These are phyloP conservation scores for Anthostomella pinea DNA, from an alignment of 2,329 filamentous ascomycete species.

Conservation along the genomic window DNA sequence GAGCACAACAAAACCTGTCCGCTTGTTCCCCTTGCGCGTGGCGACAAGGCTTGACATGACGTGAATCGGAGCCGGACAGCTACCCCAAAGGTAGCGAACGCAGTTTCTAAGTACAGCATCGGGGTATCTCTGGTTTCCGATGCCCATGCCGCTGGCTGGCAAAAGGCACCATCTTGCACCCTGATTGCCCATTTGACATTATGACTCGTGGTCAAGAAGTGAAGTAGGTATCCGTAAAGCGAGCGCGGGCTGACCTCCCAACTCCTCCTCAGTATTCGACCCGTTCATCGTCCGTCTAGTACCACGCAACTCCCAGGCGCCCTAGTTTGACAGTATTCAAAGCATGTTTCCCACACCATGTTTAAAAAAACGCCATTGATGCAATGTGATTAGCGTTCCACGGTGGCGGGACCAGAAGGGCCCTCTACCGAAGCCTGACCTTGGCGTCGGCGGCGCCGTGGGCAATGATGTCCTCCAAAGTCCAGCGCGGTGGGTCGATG, in stretches of 20 bases:
- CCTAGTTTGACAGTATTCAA: slow-evolving; percentile 25
- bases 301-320: slow-evolving; percentile 31
- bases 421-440: slow-evolving; percentile 59
- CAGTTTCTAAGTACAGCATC: too few species aligned
- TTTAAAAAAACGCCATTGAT: slow-evolving; percentile 28
- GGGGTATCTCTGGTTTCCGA: too few species aligned
- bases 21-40: too few species aligned
- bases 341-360: slow-evolving; percentile 14
- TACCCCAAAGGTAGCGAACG: too few species aligned
- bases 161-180: too few species aligned
- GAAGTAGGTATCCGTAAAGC: slow-evolving; percentile 1
- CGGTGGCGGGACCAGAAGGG: slow-evolving; percentile 8
- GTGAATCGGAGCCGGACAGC: too few species aligned
- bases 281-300: not conserved
- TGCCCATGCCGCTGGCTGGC: too few species aligned
- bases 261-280: not conserved
- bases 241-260: slow-evolving; percentile 2
- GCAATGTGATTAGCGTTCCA: slow-evolving; percentile 19
- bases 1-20: not conserved
- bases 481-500: slow-evolving; percentile 76
- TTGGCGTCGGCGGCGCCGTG: slow-evolving; percentile 75
- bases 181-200: not conserved
- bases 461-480: slow-evolving; percentile 75
- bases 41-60: too few species aligned
- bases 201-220: too few species aligned